Evolutionary conservation across 495 filamentous ascomycete species (phyloP).

Genomic region (Penicillium flavigenum): DNA sequence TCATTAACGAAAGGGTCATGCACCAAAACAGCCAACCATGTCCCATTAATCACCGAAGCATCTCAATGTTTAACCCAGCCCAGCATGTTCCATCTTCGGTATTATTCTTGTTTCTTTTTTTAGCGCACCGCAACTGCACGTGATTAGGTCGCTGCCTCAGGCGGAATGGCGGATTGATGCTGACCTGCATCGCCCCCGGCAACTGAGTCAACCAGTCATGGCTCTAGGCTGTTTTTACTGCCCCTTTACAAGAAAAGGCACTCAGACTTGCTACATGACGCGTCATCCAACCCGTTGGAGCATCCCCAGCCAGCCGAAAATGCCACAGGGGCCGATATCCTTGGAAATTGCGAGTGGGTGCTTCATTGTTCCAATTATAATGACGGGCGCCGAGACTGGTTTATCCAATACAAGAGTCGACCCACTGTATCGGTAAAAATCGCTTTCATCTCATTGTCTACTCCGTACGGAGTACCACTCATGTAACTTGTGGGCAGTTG

Average conservation of each 20-base stretch:
- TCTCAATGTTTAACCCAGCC: background rate
- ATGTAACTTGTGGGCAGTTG: constrained; percentile 1
- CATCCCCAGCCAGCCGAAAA: background rate
- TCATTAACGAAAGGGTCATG: background rate
- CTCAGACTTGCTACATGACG: background rate
- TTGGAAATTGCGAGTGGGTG: background rate
- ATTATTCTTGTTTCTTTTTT: constrained; percentile 9
- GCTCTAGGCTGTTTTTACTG: background rate
- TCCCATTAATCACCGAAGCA: too few species aligned
- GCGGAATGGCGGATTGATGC: background rate
- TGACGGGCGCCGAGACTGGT: constrained; percentile 4
- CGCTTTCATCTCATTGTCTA: background rate
- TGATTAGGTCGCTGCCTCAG: constrained; percentile 5
- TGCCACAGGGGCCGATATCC: background rate
- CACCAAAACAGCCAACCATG: too few species aligned
- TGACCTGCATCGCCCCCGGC: constrained; percentile 7
- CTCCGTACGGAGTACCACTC: background rate
- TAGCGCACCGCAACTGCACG: constrained; percentile 3
- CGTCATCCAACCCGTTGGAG: constrained; percentile 5
- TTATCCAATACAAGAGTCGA: background rate
- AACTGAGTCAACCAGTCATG: constrained; percentile 2
- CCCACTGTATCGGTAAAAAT: constrained; percentile 1
- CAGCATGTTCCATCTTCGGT: background rate
- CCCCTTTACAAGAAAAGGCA: background rate
- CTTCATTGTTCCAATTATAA: background rate